These are phyloP conservation scores for Fusarium xyrophilum DNA, from an alignment of 2,329 filamentous ascomycete genomes.

Conservation along the genomic window DNA sequence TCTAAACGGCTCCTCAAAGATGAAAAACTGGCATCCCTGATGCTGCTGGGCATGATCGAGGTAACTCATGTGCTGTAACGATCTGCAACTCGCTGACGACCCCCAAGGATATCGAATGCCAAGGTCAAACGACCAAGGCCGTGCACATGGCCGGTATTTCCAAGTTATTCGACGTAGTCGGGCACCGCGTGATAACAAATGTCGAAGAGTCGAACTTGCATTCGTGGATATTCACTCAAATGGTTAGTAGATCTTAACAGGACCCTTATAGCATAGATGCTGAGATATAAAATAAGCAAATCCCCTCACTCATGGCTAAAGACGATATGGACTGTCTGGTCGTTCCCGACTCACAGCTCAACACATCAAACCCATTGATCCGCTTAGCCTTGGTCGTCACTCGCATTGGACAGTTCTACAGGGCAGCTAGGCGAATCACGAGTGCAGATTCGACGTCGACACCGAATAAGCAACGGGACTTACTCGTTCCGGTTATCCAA, in stretches of 20 bases:
- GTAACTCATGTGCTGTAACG: neutral
- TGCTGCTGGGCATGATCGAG: slow-evolving; percentile 30
- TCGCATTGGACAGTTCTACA: slow-evolving; percentile 25
- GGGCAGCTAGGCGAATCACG: slow-evolving; percentile 15
- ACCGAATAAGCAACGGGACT: neutral
- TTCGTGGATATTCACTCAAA: slow-evolving; percentile 23
- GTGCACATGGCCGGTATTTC: slow-evolving; percentile 28
- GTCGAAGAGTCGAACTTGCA: slow-evolving; percentile 1
- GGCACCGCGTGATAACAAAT: slow-evolving; percentile 8
- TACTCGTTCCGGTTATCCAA: slow-evolving; percentile 10
- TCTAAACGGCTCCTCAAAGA: slow-evolving; percentile 13
- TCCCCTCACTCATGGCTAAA: slow-evolving; percentile 10
- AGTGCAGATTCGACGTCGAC: neutral
- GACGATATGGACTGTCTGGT: slow-evolving; percentile 17
- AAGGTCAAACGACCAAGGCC: slow-evolving; percentile 22
- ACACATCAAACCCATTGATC: slow-evolving; percentile 4
- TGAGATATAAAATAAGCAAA: slow-evolving; percentile 20
- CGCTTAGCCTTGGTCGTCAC: slow-evolving; percentile 15
- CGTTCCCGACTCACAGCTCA: slow-evolving; percentile 7
- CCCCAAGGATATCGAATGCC: slow-evolving; percentile 26
- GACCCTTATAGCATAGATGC: neutral
- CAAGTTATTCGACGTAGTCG: slow-evolving; percentile 22
- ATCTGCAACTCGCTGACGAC: slow-evolving; percentile 4
- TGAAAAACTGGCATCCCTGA: slow-evolving; percentile 21
- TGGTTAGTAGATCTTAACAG: slow-evolving; percentile 21